phyloP scores from a whole-genome alignment of 805 yeast genomes.

The Clavispora phyllophila region DNA sequence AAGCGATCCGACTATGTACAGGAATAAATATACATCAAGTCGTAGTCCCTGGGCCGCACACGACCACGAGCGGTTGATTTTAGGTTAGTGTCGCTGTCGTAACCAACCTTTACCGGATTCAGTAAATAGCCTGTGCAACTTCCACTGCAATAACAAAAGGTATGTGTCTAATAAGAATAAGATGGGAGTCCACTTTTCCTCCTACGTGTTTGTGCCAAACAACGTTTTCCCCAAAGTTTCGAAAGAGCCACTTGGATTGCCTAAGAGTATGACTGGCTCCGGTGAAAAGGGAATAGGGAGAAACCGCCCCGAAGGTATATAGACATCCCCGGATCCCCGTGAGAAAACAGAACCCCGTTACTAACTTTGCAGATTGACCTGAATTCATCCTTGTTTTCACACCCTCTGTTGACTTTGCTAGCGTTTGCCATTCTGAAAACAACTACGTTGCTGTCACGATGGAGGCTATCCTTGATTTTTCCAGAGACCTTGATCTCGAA shows the following conservation, averaged over 20 bases:
- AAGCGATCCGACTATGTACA: background rate
- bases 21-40: background rate
- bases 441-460: slow-evolving; percentile 29
- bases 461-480: slow-evolving; percentile 87
- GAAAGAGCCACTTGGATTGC: no score
- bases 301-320: background rate
- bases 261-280: no score
- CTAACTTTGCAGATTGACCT: background rate
- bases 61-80: background rate
- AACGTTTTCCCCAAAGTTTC: no score
- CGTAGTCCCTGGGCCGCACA: background rate
- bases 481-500: slow-evolving; percentile 73
- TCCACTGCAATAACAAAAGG: background rate
- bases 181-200: background rate
- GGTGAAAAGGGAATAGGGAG: background rate
- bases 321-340: no score
- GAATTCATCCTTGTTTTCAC: background rate
- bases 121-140: background rate
- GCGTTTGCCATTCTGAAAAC: background rate
- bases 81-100: background rate
- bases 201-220: no score
- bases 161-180: background rate
- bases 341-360: background rate
- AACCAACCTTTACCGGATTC: background rate
- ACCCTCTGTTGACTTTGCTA: slow-evolving; percentile 1